Percentiles rank a stretch among this genome's conserved stretches.
phyloP scores from a whole-genome alignment of 2,329 filamentous ascomycete species.

The Penicillium janthinellum region DNA sequence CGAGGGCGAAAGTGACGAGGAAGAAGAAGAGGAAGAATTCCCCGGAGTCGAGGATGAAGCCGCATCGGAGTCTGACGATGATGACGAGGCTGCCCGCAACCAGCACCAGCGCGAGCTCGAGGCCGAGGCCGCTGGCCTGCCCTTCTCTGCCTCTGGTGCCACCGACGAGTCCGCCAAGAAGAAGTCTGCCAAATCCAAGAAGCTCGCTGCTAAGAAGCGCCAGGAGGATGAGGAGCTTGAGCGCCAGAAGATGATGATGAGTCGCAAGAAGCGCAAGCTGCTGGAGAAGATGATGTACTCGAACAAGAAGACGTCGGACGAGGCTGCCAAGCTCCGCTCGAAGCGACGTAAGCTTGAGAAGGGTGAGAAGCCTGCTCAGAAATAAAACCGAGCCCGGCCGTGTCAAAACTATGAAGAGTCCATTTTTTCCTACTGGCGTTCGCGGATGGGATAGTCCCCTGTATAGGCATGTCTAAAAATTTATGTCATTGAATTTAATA shows the following conservation, averaged over 20 bases:
- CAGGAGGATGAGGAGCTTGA: constrained; percentile 84
- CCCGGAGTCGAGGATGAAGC: constrained; percentile 55
- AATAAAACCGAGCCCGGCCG: constrained; percentile 22
- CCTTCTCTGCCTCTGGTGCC: constrained; percentile 51
- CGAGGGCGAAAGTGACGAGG: constrained; percentile 30
- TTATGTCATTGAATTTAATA: constrained; percentile 22
- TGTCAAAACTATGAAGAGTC: constrained; percentile 18
- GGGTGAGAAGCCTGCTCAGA: constrained; percentile 54
- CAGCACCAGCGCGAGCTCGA: constrained; percentile 88
- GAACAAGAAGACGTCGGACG: constrained; percentile 88
- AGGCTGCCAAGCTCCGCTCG: constrained; percentile 80
- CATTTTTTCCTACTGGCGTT: constrained; percentile 21
- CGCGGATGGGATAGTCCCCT: constrained; percentile 29
- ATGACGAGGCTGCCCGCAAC: constrained; percentile 62
- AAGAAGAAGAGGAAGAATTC: constrained; percentile 44
- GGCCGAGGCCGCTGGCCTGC: constrained; percentile 77
- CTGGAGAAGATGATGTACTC: constrained; percentile 97
- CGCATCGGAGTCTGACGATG: constrained; percentile 56
- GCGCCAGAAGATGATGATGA: constrained; percentile 96
- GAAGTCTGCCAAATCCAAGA: constrained; percentile 67
- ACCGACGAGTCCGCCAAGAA: constrained; percentile 65
- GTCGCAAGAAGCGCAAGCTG: constrained; percentile 95
- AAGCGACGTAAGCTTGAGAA: constrained; percentile 92
- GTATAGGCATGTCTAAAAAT: constrained; percentile 33
- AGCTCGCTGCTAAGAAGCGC: constrained; percentile 66